Evolutionary conservation across 75 land plant genomes (phyloP), one percentile per base, ranked within the genome.

Genomic region (Picea sitchensis): DNA sequence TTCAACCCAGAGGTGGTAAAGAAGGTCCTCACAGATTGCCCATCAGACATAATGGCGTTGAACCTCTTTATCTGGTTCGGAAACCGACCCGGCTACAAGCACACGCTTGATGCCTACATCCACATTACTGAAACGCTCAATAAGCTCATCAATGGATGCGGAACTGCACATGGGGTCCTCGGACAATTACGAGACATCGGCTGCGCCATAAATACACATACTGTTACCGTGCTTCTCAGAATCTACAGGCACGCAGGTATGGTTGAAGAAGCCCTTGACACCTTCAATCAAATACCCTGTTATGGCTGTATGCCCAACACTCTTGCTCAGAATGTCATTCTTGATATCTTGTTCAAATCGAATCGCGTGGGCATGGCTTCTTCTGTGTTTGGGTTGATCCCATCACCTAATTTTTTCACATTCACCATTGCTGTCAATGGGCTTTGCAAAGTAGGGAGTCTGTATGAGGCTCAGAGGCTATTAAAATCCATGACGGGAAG

Each of bases 51-150:
- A 47, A 81, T 83, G 60, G 73, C 83, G 23, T 75, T 88, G 32
- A 83, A 78, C 75, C 78, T 86, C 15, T 88, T 88, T 69, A 34
- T 88, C 7, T 88, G 88, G 88, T 83, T 84, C 61, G 86, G 82
- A 9, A 80, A 82, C 15, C 83, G 80, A 77, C 80, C 61, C 6
- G 65, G 80, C 78, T 86, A 79, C 76, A 86, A 81, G 73, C 90
- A 86, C 44, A 73, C 77, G 58, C 12, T 51, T 4, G 57, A 54
- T 2, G 63, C 82, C n/a, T 78, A 80, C 63, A 79, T 73, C 76
- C 54, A 57, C 15, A 83, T 83, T 76, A 77, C 81, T 63, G 51
- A 58, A 36, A 67, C 86, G 20, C 79, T 86, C 5, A 13, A 20
- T 5, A 80, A 83, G 11, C 76, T 86, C 20, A 79, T 74, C 14